Conservation (phyloP, 192 early-diverging fungal species). For the Diversispora eburnea region DNA sequence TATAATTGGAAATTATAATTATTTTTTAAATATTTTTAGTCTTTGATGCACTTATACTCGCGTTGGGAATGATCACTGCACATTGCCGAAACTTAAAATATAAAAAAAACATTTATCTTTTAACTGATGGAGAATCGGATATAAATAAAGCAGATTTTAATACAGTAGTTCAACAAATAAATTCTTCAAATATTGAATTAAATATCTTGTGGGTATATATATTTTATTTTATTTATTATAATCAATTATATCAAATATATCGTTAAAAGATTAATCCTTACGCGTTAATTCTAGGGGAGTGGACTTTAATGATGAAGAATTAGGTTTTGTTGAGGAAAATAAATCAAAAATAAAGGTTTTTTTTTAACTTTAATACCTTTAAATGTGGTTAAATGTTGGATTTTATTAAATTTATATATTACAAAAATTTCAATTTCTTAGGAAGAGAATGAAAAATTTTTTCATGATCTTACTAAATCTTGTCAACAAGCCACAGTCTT, state of each 20-base stretch:
- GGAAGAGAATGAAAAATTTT: conserved; percentile 50
- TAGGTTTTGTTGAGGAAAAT: conserved; percentile 22
- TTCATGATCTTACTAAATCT: conserved; percentile 39
- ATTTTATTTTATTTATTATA: neutral
- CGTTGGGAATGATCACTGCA: conserved; percentile 48
- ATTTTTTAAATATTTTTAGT: conserved; percentile 38
- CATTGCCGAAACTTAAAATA: conserved; percentile 62
- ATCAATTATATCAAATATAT: neutral
- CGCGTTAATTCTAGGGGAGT: conserved; percentile 3
- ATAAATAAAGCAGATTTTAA: conserved; percentile 49
- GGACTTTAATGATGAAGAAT: conserved; percentile 29
- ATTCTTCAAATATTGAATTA: conserved; percentile 34
- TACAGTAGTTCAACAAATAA: conserved; percentile 32
- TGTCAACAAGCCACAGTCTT: conserved; percentile 31
- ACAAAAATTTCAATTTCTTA: conserved; percentile 11
- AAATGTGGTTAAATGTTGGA: neutral
- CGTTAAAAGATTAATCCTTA: too few species aligned
- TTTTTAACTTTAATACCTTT: neutral
- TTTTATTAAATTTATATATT: neutral
- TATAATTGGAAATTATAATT: conserved; percentile 32
- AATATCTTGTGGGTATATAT: conserved; percentile 55
- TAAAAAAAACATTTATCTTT: conserved; percentile 60
- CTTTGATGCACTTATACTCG: conserved; percentile 62
- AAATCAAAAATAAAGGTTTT: conserved; percentile 31
- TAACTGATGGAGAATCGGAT: conserved; percentile 55